Conservation (phyloP, 148 eudicot genomes). For the Camellia japonica region DNA sequence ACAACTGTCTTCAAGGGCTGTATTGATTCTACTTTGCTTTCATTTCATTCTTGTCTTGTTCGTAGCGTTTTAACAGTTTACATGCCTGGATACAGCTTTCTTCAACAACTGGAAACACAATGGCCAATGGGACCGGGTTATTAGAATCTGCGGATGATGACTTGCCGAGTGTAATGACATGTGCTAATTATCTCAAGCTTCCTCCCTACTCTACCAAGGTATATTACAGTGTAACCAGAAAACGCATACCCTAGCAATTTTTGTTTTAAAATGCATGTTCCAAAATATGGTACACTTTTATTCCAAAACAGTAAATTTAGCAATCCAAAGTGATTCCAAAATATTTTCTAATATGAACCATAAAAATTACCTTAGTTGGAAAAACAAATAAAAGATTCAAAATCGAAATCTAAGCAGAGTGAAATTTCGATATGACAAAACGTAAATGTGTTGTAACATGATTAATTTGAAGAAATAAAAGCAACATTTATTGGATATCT, state of each 20-base stretch:
- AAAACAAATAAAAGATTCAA: too few relatives aligned
- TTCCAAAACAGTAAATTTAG: too few relatives aligned
- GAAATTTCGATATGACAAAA: too few relatives aligned
- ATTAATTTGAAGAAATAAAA: too few relatives aligned
- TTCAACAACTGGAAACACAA: slow-evolving; percentile 39
- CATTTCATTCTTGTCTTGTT: background rate
- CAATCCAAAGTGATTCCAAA: too few relatives aligned
- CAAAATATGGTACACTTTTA: background rate
- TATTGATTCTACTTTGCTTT: background rate
- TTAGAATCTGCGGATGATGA: slow-evolving; percentile 82
- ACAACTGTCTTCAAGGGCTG: background rate
- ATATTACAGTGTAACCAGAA: background rate
- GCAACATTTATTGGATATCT: too few relatives aligned
- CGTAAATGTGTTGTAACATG: too few relatives aligned
- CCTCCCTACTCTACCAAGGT: slow-evolving; percentile 97
- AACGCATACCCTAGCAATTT: too few relatives aligned
- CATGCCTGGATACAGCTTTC: slow-evolving; percentile 53
- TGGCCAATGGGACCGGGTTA: slow-evolving; percentile 46
- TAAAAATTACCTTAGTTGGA: too few relatives aligned
- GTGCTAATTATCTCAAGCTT: slow-evolving; percentile 96
- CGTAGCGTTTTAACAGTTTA: background rate
- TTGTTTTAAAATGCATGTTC: too few relatives aligned
- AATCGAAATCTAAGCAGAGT: too few relatives aligned
- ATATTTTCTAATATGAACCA: too few relatives aligned
- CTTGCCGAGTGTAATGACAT: slow-evolving; percentile 98